Evolutionary conservation across 1,284 basidiomycete species (phyloP).

Genomic region (Sanguinoderma infundibulare): DNA sequence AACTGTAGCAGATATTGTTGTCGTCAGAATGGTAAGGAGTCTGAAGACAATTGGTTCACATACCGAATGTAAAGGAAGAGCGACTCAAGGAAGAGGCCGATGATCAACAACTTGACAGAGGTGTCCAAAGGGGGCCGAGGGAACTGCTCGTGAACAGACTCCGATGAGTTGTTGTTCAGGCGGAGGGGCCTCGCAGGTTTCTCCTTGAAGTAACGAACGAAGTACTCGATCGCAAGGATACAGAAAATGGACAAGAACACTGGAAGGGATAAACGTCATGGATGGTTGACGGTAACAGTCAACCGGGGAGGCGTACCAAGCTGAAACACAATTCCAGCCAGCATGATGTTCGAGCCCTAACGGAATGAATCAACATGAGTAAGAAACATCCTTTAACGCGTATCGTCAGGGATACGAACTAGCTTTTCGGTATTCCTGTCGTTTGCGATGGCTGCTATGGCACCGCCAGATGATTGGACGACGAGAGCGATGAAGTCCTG

Average conservation of each 20-base stretch:
- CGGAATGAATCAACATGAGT: slow-evolving; percentile 1
- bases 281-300: slow-evolving; percentile 31
- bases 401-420: neutral
- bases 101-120: slow-evolving; percentile 36
- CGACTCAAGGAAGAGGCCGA: slow-evolving; percentile 37
- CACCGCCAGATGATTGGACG: slow-evolving; percentile 50
- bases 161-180: slow-evolving; percentile 1
- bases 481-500: slow-evolving; percentile 46
- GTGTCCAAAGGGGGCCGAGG: neutral
- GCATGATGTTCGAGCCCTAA: slow-evolving; percentile 43
- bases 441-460: slow-evolving; percentile 24
- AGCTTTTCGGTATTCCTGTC: slow-evolving; percentile 3
- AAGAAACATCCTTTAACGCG: neutral
- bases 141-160: slow-evolving; percentile 8
- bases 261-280: slow-evolving; percentile 12
- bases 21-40: neutral
- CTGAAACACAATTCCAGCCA: slow-evolving; percentile 51
- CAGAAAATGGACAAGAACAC: slow-evolving; percentile 45
- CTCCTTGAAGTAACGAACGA: slow-evolving; percentile 41
- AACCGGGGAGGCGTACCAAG: slow-evolving; percentile 32
- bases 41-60: neutral
- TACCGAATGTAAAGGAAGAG: slow-evolving; percentile 42
- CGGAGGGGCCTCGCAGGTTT: slow-evolving; percentile 36
- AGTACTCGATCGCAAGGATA: slow-evolving; percentile 46
- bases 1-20: slow-evolving; percentile 32